Evolutionary conservation across 1,284 basidiomycete species (phyloP).

Genomic region (Ceratobasidium sp.): DNA sequence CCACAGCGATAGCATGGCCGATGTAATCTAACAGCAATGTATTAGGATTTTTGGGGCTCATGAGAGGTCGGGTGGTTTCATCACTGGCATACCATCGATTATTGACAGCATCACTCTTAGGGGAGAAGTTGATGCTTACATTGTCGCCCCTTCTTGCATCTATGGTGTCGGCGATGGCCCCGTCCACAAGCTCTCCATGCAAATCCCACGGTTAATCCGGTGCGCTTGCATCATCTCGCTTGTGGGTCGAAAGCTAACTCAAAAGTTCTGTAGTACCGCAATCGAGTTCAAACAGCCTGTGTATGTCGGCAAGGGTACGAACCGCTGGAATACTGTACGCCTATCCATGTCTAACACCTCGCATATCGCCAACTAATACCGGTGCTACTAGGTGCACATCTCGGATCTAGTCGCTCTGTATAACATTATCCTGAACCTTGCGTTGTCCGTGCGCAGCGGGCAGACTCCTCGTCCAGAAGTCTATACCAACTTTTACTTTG

Average conservation of each 20-base stretch:
- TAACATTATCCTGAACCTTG: conserved; percentile 50
- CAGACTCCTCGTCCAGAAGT: conserved; percentile 3
- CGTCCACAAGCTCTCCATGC: conserved; percentile 50
- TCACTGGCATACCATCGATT: background rate
- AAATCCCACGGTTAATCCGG: conserved; percentile 48
- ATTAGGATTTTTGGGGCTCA: conserved; percentile 57
- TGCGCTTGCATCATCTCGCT: background rate
- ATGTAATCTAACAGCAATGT: conserved; percentile 49
- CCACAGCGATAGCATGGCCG: conserved; percentile 36
- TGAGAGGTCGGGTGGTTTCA: conserved; percentile 46
- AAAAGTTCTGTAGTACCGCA: conserved; percentile 52
- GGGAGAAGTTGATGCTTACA: conserved; percentile 56
- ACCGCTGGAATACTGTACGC: conserved; percentile 51
- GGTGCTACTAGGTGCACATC: conserved; percentile 50
- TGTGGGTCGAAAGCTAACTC: conserved; percentile 17
- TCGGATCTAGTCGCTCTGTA: conserved; percentile 52
- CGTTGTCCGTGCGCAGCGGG: conserved; percentile 43
- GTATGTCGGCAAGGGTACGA: conserved; percentile 57
- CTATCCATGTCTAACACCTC: background rate
- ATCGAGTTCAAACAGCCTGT: conserved; percentile 56
- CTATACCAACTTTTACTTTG: conserved; percentile 48
- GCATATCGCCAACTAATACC: conserved; percentile 5
- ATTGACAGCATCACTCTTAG: background rate
- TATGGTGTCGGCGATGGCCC: conserved; percentile 56
- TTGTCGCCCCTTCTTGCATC: conserved; percentile 59